Base-by-base conservation (phyloP, 306 rosid species). In the Carpinus fangiana region DNA sequence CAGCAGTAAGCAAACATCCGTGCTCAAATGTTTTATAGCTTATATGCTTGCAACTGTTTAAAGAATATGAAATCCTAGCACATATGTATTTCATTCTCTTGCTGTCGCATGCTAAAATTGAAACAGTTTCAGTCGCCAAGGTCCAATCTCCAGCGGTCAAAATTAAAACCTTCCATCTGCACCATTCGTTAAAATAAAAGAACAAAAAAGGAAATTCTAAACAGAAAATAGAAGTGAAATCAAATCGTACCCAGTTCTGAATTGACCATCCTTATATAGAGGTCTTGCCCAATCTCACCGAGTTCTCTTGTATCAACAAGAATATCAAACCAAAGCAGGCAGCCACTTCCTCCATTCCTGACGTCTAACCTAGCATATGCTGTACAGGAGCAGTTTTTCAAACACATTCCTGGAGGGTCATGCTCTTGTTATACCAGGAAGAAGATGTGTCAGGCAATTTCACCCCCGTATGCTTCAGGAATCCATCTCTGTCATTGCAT, bases 401-500 rank as follows among this genome's bases (percentile, higher is more conserved):
- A 36, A 70, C 23, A 60, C 88, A 87, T 54, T 81, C 89, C 47
- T 76, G 7, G 5, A 72, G 72, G 16, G 3, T 23, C 80, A 14
- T 36, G 65, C 10, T 78, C 79, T 51, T 26, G 41, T 80, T 56
- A 59, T 18, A 84, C 87, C 84, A 80, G 0, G 87, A 80, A 1
- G 87, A 53, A 51, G 88, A 84, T 0, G 85, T 78, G 61, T 84
- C 88, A 0, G 83, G 83, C 69, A 75, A 50, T 47, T 76, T 82
- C 70, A 84, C 12, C 13, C 53, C 71, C 13, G 14, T 31, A 38
- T 41, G 54, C 50, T 4, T 53, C 3, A 12, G 3, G 65, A 82
- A 85, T 0, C 82, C 75, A 68, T 82, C 86, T 36, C 69, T 50
- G 28, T 14, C 0, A 47, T 52, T 28, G 65, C 84, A 84, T 46